A percentile compares a stretch with the other conserved stretches of the same genome.
These are phyloP conservation scores for Orbilia oligospora DNA, from an alignment of 2,329 filamentous ascomycete genomes.

Conservation along the genomic window DNA sequence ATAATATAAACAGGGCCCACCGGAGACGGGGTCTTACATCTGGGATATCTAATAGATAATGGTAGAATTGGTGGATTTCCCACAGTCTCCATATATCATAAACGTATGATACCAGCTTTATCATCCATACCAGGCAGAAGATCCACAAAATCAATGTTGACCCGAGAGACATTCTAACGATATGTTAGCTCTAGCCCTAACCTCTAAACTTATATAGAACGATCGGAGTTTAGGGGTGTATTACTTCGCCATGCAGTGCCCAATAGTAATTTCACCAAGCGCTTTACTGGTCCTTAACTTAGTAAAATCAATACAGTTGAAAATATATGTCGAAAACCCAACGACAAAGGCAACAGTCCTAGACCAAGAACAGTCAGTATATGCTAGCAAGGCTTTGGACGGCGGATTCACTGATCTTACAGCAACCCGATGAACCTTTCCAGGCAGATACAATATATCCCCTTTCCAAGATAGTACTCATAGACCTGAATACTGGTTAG, in stretches of 20 bases:
- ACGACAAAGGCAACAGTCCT: slow-evolving; percentile 87
- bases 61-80: slow-evolving; percentile 87
- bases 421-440: slow-evolving; percentile 80
- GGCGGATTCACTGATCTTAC: slow-evolving; percentile 69
- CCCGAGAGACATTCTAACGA: slow-evolving; percentile 76
- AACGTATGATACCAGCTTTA: slow-evolving; percentile 81
- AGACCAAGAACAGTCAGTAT: background rate
- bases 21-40: slow-evolving; percentile 67
- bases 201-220: background rate
- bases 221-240: background rate
- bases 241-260: slow-evolving; percentile 76
- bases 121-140: slow-evolving; percentile 87
- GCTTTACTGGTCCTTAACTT: slow-evolving; percentile 76
- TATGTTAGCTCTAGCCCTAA: background rate
- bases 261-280: slow-evolving; percentile 73
- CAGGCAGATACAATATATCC: slow-evolving; percentile 86
- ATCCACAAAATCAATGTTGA: slow-evolving; percentile 87
- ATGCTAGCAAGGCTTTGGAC: background rate
- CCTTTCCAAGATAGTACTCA: slow-evolving; percentile 85
- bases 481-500: slow-evolving; percentile 73
- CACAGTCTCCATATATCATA: slow-evolving; percentile 80
- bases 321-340: slow-evolving; percentile 84
- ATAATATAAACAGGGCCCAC: background rate
- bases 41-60: slow-evolving; percentile 84
- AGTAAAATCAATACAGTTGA: slow-evolving; percentile 86